A percentile compares a stretch with the other conserved stretches of the same genome.
Evolutionary conservation across 352 stramenopile species (phyloP).

Genomic region (Phytophthora ramorum): DNA sequence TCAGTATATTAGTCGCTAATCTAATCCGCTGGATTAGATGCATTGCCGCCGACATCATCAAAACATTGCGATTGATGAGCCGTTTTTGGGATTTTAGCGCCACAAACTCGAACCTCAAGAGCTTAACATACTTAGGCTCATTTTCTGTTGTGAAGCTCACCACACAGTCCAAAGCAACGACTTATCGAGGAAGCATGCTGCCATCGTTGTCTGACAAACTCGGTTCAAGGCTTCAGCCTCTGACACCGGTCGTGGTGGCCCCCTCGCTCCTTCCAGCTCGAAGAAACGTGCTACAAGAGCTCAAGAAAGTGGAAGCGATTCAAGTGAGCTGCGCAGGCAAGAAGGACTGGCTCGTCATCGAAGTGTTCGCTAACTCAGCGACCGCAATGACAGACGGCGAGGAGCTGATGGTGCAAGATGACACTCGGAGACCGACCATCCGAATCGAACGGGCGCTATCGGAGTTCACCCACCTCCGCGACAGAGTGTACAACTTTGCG

Average conservation of each 20-base stretch:
- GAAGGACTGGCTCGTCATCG: conserved; percentile 22
- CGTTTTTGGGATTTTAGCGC: neutral
- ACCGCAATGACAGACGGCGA: neutral
- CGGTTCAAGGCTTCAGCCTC: conserved; percentile 20
- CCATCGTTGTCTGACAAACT: conserved; percentile 29
- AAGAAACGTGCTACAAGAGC: conserved; percentile 28
- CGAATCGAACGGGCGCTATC: conserved; percentile 22
- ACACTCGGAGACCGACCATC: conserved; percentile 10
- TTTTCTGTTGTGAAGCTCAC: conserved; percentile 13
- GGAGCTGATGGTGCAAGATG: neutral
- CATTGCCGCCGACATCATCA: neutral
- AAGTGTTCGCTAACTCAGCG: conserved; percentile 19
- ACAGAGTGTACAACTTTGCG: conserved; percentile 29
- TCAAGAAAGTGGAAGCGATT: conserved; percentile 26
- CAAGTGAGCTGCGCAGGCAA: conserved; percentile 13
- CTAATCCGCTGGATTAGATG: conserved; percentile 29
- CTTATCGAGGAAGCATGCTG: conserved; percentile 18
- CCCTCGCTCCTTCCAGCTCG: conserved; percentile 11
- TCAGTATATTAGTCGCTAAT: neutral
- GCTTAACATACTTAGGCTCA: neutral
- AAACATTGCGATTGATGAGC: neutral
- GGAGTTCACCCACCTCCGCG: conserved; percentile 28
- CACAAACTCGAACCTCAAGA: neutral
- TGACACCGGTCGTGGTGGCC: conserved; percentile 14
- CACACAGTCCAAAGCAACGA: neutral